Evolutionary conservation across 2,329 filamentous ascomycete genomes (phyloP).

Genomic region (Claviceps sp.): DNA sequence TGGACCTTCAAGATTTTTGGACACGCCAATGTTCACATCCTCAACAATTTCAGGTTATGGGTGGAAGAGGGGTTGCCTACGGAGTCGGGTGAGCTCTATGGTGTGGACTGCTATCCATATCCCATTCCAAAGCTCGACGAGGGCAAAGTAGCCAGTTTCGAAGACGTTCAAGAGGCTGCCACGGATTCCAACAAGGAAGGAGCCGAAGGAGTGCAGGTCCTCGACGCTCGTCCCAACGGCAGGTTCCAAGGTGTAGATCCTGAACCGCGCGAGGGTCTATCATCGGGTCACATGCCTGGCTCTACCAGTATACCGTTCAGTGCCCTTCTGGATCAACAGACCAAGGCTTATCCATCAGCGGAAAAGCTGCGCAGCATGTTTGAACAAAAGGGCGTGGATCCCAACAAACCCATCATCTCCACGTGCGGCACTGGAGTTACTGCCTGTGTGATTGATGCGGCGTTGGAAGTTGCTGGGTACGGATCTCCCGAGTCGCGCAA

Average conservation of each 20-base stretch:
- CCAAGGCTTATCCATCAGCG: conserved; percentile 63
- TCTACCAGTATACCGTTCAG: conserved; percentile 72
- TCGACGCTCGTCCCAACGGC: conserved; percentile 72
- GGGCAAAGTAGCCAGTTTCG: conserved; percentile 62
- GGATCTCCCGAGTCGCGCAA: conserved; percentile 52
- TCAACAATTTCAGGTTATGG: conserved; percentile 97
- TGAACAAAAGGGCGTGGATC: conserved; percentile 64
- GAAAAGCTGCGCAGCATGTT: conserved; percentile 66
- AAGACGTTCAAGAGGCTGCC: conserved; percentile 68
- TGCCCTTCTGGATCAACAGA: conserved; percentile 66
- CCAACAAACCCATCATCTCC: conserved; percentile 66
- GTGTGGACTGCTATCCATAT: conserved; percentile 50
- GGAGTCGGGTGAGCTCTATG: conserved; percentile 64
- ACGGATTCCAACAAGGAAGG: conserved; percentile 70
- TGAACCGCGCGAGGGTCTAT: conserved; percentile 74
- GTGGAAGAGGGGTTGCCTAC: conserved; percentile 69
- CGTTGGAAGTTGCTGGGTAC: conserved; percentile 64
- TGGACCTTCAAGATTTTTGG: conserved; percentile 92
- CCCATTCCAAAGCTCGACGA: conserved; percentile 48
- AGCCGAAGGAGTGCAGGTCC: conserved; percentile 67
- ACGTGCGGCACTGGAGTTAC: conserved; percentile 93
- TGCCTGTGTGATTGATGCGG: conserved; percentile 80
- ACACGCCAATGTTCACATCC: conserved; percentile 71
- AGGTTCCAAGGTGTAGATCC: conserved; percentile 73
- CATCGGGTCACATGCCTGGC: conserved; percentile 84